Conservation (phyloP, 805 yeast genomes). For the Metahyphopichia silvanorum region DNA sequence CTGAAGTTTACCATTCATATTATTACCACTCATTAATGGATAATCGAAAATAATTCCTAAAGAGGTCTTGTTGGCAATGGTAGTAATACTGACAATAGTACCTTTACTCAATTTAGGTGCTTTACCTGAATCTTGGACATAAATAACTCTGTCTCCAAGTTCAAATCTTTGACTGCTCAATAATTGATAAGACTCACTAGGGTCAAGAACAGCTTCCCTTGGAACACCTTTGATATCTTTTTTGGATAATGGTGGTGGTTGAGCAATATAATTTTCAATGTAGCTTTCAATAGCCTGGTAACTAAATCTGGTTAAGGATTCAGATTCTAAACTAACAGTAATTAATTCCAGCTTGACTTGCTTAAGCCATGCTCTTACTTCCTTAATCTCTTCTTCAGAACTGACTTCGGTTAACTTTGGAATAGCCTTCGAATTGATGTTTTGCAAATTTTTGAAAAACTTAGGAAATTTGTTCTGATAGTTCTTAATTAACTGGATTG, state of each 20-base stretch:
- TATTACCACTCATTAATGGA: constrained; percentile 79
- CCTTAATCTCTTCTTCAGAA: constrained; percentile 42
- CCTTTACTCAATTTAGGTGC: constrained; percentile 88
- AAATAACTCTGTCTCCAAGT: constrained; percentile 87
- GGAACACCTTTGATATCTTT: constrained; percentile 80
- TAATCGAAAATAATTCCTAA: constrained; percentile 82
- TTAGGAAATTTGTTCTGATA: constrained; percentile 62
- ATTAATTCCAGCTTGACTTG: constrained; percentile 46
- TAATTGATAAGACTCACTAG: constrained; percentile 66
- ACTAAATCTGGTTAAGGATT: constrained; percentile 65
- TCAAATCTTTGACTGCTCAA: constrained; percentile 73
- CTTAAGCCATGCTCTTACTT: constrained; percentile 47
- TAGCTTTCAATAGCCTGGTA: constrained; percentile 66
- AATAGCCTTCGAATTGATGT: constrained; percentile 18
- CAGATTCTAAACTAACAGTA: constrained; percentile 73
- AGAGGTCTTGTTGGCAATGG: constrained; percentile 58
- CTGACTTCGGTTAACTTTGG: constrained; percentile 38
- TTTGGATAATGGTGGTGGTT: constrained; percentile 39
- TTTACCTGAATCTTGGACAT: constrained; percentile 82
- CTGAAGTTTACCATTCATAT: constrained; percentile 70
- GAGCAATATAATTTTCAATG: constrained; percentile 45
- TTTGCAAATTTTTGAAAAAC: constrained; percentile 44
- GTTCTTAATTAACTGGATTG: constrained; percentile 60
- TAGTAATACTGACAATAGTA: constrained; percentile 69
- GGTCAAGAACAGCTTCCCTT: constrained; percentile 74